Evolutionary conservation across 2,329 filamentous ascomycete species (phyloP).

Genomic region (Aspergillus novoparasiticus): DNA sequence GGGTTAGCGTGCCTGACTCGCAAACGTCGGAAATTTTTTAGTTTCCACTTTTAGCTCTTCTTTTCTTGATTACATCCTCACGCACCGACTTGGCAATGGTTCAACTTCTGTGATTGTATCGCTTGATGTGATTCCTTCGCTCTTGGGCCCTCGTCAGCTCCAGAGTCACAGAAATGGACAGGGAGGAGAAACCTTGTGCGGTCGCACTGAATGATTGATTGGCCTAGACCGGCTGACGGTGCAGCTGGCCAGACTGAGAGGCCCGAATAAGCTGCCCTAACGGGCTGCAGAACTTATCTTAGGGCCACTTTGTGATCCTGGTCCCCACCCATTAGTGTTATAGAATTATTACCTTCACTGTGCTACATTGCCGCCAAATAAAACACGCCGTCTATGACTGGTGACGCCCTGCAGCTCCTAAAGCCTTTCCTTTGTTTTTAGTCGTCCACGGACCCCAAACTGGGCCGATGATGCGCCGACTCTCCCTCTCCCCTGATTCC

Average conservation of each 20-base stretch:
- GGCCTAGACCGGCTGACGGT: not conserved
- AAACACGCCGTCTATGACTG: not conserved
- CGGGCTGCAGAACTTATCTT: not conserved
- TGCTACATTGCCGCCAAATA: not conserved
- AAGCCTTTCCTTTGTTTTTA: constrained; percentile 1
- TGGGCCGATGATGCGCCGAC: not conserved
- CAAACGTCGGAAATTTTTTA: not conserved
- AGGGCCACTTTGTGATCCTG: not conserved
- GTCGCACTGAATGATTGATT: not conserved
- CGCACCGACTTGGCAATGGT: not conserved
- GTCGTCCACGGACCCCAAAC: not conserved
- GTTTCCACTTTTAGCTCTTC: not conserved
- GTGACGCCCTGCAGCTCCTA: constrained; percentile 1
- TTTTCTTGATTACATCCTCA: not conserved
- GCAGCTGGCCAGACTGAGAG: not conserved
- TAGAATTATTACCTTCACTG: not conserved
- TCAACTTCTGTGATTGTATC: not conserved
- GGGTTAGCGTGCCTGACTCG: not conserved
- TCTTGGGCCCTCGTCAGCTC: not conserved
- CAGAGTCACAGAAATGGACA: not conserved
- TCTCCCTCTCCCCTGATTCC: not conserved
- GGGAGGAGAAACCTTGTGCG: not conserved
- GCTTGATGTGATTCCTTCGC: not conserved
- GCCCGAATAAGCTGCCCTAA: not conserved
- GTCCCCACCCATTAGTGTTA: constrained; percentile 2